These are phyloP conservation scores for Mortierella sp. DNA, from an alignment of 371 early-diverging fungal species.

Conservation along the genomic window DNA sequence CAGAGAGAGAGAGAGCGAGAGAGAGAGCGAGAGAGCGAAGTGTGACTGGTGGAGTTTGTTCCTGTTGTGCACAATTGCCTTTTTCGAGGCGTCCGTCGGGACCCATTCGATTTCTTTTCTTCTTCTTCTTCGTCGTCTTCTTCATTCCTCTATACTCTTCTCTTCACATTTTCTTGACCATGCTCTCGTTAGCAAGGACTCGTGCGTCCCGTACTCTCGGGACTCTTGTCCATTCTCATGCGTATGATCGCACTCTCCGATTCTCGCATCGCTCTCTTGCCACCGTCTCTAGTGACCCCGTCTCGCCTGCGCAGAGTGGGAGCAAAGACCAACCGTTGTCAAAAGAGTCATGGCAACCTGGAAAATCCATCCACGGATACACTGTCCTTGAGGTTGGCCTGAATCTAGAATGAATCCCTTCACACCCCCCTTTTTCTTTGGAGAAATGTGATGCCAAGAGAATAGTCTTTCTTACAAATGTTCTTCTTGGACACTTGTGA, in stretches of 20 bases:
- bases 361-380: constrained; percentile 48
- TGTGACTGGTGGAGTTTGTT: neutral
- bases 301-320: no score
- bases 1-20: no score
- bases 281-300: no score
- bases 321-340: no score
- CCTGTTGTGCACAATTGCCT: neutral
- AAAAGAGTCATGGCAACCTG: constrained; percentile 43
- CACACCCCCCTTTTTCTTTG: no score
- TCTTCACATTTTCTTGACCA: constrained; percentile 17
- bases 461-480: neutral
- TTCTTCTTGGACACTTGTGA: neutral
- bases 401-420: neutral
- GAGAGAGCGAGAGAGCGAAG: neutral
- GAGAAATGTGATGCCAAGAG: no score
- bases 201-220: constrained; percentile 19
- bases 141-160: neutral
- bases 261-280: no score
- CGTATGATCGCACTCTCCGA: no score
- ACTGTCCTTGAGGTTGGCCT: constrained; percentile 42
- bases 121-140: no score
- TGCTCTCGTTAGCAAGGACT: constrained; percentile 51
- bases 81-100: constrained; percentile 8
- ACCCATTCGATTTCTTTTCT: neutral
- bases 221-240: neutral